Conservation (phyloP, 805 yeast species). For the Zygosaccharomyces kombuchaensis region DNA sequence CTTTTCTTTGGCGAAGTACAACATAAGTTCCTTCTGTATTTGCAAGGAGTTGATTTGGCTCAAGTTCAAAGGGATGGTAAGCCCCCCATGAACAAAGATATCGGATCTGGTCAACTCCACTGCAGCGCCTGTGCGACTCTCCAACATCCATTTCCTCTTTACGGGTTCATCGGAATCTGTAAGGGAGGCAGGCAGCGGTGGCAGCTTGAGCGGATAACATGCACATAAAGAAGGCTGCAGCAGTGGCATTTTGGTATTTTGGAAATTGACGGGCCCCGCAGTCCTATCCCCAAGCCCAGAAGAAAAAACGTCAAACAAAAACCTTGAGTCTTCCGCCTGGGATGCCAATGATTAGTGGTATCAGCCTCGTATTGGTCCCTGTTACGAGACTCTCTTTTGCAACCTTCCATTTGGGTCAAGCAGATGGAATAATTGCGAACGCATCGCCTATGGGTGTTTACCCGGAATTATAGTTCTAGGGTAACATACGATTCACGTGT, state of each 20-base stretch:
- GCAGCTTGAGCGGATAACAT: constrained; percentile 50
- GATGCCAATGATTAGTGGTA: not conserved
- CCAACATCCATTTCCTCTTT: constrained; percentile 52
- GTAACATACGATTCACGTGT: not conserved
- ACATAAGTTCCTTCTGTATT: constrained; percentile 38
- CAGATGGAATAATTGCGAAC: not conserved
- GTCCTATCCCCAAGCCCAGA: not conserved
- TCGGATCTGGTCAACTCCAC: constrained; percentile 53
- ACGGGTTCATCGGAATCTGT: constrained; percentile 36
- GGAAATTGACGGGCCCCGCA: not conserved
- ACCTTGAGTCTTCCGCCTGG: not conserved
- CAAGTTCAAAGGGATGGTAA: constrained; percentile 53
- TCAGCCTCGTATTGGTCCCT: not conserved
- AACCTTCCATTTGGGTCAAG: not conserved
- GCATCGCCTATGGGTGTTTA: not conserved
- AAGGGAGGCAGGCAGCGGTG: constrained; percentile 14
- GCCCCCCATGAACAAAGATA: constrained; percentile 65
- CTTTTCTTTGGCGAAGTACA: constrained; percentile 29
- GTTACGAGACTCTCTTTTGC: not conserved
- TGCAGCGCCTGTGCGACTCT: constrained; percentile 67
- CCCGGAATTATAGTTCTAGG: not conserved
- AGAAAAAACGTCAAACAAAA: not conserved
- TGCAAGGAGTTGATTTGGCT: constrained; percentile 38
- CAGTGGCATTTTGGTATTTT: constrained; percentile 45
- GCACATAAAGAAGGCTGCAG: constrained; percentile 59